Base-by-base conservation (phyloP, 192 early-diverging fungal genomes). In the Diversispora eburnea region DNA sequence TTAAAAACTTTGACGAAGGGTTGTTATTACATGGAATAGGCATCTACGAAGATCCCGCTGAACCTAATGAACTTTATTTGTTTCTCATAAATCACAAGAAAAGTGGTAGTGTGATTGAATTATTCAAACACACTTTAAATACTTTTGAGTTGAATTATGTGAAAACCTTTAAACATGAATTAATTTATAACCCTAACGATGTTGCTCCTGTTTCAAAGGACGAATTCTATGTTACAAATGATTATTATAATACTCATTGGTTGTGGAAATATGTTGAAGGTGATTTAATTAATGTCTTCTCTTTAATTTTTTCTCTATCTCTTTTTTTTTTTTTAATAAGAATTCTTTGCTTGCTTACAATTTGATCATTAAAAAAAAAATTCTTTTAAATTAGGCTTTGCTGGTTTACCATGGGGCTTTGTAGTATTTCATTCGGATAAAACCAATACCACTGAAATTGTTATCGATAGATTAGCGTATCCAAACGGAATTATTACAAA, bases 181-280 rank as follows among this genome's bases (percentile, higher is more conserved):
- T 89, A 8, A 82, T 89, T 4, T 55, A 45, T n/a, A 80, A 81
- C 9, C 86, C 87, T 1, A 89, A 89, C 52, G 84, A 89, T 62
- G 81, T 89, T 48, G 81, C 84, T 9, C 84, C 87, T 15, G 72
- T 77, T 5, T 86, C 86, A 3, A 79, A 73, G 17, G 67, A 77
- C 47, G 79, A 83, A 12, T 89, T 89, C 59, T 89, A 89, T 73
- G 81, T 84, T 4, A 85, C 86, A 17, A 89, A 89, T 72, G 87
- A 89, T 52, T 56, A 82, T 66, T 48, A 49, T 33, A 71, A 81
- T 49, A 59, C 22, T 8, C 20, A 67, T 3, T 75, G 77, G 6
- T 17, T 46, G 5, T 73, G 78, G 79, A 79, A 81, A 57, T 64
- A 58, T 4, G 47, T 83, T 43, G 86, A 89, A 73, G 63, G 83